Percentiles rank a stretch among this genome's conserved stretches.
Evolutionary conservation across 1,284 basidiomycete species (phyloP).

Genomic region (Boletellus deceptivus): DNA sequence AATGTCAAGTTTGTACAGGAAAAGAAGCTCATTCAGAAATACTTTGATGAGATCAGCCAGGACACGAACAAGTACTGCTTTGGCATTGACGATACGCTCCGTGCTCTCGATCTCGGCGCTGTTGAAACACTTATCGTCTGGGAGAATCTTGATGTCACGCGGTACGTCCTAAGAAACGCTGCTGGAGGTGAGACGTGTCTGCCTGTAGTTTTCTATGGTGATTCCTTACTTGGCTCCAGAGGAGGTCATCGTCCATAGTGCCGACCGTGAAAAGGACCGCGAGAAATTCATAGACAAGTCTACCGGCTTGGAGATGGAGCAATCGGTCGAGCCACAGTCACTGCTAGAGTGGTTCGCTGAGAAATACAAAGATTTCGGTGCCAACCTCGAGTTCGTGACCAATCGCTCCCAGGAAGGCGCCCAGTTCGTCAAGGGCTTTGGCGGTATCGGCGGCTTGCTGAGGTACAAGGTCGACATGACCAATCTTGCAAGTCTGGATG

Average conservation of each 20-base stretch:
- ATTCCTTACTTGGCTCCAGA: constrained; percentile 43
- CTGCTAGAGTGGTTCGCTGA: constrained; percentile 98
- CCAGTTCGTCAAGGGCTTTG: constrained; percentile 98
- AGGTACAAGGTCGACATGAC: constrained; percentile 96
- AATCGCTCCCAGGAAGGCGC: constrained; percentile 95
- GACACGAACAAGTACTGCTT: constrained; percentile 99
- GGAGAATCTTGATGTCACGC: constrained; percentile 92
- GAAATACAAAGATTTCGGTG: constrained; percentile 97
- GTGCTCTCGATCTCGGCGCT: constrained; percentile 94
- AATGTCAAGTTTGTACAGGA: constrained; percentile 99
- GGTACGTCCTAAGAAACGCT: constrained; percentile 85
- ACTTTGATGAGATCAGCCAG: constrained; percentile 99
- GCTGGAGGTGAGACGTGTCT: constrained; percentile 66
- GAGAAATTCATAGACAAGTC: constrained; percentile 95
- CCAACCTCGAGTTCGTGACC: constrained; percentile 88
- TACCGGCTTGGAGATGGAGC: constrained; percentile 96
- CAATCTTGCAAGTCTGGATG: constrained; percentile 76
- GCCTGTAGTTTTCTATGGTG: neutral
- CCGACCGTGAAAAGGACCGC: constrained; percentile 85
- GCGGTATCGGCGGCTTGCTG: constrained; percentile 93
- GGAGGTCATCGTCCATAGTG: constrained; percentile 80
- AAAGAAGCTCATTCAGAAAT: constrained; percentile 95
- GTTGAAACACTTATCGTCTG: constrained; percentile 98
- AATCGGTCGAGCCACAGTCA: constrained; percentile 72
- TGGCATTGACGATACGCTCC: constrained; percentile 96